Conservation (phyloP, 768 basidiomycete genomes). For the Xerocomellus amylosporus region DNA sequence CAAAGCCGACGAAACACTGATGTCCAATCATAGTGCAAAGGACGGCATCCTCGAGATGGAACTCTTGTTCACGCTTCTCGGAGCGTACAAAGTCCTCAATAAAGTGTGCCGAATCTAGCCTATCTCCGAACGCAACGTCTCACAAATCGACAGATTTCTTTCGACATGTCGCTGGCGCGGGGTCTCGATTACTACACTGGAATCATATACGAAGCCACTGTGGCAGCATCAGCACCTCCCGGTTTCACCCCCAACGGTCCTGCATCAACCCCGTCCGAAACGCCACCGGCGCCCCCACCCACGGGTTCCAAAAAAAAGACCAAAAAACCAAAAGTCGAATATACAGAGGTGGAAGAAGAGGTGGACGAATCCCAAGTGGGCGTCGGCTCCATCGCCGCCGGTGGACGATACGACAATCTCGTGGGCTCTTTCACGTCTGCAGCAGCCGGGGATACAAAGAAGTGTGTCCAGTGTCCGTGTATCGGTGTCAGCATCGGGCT, state of each 20-base stretch:
- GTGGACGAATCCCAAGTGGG: constrained; percentile 91
- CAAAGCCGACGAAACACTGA: constrained; percentile 58
- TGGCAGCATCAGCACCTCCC: constrained; percentile 92
- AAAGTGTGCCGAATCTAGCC: constrained; percentile 51
- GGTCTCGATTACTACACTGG: constrained; percentile 99
- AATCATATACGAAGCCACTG: constrained; percentile 95
- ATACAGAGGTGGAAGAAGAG: constrained; percentile 67
- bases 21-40: constrained; percentile 69
- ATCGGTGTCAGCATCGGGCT: constrained; percentile 91
- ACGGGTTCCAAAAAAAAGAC: constrained; percentile 36
- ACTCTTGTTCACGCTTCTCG: constrained; percentile 76
- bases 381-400: constrained; percentile 98
- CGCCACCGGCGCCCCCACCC: constrained; percentile 20
- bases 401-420: constrained; percentile 93
- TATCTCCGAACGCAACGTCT: neutral
- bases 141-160: constrained; percentile 65
- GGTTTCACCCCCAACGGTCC: constrained; percentile 60
- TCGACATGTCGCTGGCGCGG: constrained; percentile 95
- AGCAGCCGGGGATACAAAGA: constrained; percentile 73
- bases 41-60: constrained; percentile 86
- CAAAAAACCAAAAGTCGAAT: constrained; percentile 44
- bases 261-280: constrained; percentile 29
- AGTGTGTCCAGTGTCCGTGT: constrained; percentile 70
- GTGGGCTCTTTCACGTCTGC: constrained; percentile 89
- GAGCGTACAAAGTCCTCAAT: constrained; percentile 73